phyloP scores from a whole-genome alignment of 2,329 filamentous ascomycete species.

The Aureobasidium sp. region DNA sequence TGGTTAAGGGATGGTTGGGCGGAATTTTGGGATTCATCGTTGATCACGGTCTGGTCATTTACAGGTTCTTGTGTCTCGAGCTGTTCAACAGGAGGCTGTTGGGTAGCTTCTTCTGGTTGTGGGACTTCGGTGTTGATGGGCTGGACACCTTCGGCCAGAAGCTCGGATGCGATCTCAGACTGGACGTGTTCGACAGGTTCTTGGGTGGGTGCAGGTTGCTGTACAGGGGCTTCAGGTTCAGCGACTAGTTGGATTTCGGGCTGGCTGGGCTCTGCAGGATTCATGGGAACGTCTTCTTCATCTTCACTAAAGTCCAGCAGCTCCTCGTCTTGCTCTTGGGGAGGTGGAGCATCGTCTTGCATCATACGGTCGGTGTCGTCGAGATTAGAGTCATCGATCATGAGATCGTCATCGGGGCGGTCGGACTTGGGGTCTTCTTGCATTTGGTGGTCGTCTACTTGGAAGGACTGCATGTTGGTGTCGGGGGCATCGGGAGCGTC shows the following conservation, averaged over 20 bases:
- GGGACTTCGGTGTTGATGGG: not conserved
- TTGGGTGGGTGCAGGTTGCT: not conserved
- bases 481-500: conserved; percentile 33
- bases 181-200: conserved; percentile 3
- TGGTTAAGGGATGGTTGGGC: not conserved
- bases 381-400: conserved; percentile 21
- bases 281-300: conserved; percentile 17
- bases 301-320: conserved; percentile 30
- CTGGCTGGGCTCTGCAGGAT: conserved; percentile 3
- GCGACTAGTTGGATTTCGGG: not conserved
- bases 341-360: conserved; percentile 12
- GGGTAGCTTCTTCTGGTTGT: not conserved
- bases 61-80: not conserved
- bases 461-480: conserved; percentile 14
- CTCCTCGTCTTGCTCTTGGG: conserved; percentile 24
- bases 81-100: not conserved
- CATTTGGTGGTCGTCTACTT: conserved; percentile 45
- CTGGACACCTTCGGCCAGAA: conserved; percentile 3
- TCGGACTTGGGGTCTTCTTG: conserved; percentile 42
- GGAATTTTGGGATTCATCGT: not conserved
- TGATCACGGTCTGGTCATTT: not conserved
- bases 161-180: not conserved
- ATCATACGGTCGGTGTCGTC: conserved; percentile 15
- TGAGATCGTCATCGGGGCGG: conserved; percentile 23
- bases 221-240: not conserved